A percentile compares a stretch with the other conserved stretches of the same genome.
phyloP scores from a whole-genome alignment of 225 moss, liverwort and hornwort species.

The Pseudoscleropodium purum region DNA sequence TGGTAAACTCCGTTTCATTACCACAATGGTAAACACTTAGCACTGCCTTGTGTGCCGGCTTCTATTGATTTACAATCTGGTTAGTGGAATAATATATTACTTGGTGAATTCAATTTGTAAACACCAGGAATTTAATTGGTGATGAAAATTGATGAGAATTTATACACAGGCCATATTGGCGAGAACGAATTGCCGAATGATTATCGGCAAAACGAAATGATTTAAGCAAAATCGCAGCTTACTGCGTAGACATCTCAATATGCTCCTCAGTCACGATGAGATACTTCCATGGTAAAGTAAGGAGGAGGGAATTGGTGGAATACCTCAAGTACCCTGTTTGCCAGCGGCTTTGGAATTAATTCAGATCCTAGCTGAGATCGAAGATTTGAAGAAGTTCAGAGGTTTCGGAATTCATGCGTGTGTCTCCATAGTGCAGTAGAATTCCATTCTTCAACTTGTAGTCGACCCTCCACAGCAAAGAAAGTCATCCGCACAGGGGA shows the following conservation, averaged over 20 bases:
- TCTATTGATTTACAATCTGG: not conserved
- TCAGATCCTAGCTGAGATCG: not conserved
- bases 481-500: not conserved
- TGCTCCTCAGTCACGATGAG: not conserved
- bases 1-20: not conserved
- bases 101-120: not conserved
- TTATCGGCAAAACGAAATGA: not conserved
- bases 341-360: not conserved
- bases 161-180: too few species aligned
- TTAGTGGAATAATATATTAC: not conserved
- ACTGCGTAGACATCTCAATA: too few species aligned
- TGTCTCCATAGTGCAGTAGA: not conserved
- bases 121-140: too few species aligned
- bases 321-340: not conserved
- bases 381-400: not conserved
- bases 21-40: not conserved
- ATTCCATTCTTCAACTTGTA: not conserved
- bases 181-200: not conserved
- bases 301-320: not conserved
- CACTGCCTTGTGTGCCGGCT: not conserved
- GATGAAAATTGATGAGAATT: not conserved
- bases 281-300: not conserved
- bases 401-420: not conserved
- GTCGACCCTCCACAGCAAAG: not conserved
- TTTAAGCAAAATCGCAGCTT: not conserved